These are phyloP conservation scores for Xylaria palmicola DNA, from an alignment of 495 filamentous ascomycete genomes.

Conservation along the genomic window DNA sequence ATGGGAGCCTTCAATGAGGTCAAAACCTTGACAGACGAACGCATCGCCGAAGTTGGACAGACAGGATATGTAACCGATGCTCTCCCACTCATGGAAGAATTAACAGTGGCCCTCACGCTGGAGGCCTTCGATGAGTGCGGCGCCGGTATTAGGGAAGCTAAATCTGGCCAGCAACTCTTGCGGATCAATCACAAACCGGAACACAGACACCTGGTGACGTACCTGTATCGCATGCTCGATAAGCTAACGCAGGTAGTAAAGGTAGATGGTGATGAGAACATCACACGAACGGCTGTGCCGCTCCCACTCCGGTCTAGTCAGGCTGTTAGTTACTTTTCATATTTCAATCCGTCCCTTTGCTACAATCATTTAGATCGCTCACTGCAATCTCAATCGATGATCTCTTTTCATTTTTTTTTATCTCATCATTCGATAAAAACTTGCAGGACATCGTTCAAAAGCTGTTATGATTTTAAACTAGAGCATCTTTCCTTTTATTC, in stretches of 20 bases:
- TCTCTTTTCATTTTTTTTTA: not conserved
- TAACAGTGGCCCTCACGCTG: constrained; percentile 2
- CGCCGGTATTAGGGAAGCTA: constrained; percentile 37
- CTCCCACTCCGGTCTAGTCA: not conserved
- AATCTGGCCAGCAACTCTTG: constrained; percentile 33
- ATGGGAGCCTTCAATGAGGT: constrained; percentile 16
- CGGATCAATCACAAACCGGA: constrained; percentile 39
- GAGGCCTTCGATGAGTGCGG: not conserved
- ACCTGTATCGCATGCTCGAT: constrained; percentile 46
- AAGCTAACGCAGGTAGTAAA: constrained; percentile 43
- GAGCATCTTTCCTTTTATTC: too few species aligned
- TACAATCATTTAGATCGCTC: too few species aligned
- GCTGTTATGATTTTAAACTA: too few species aligned
- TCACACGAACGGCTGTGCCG: not conserved
- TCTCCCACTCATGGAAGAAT: constrained; percentile 12
- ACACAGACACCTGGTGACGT: constrained; percentile 39
- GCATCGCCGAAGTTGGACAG: constrained; percentile 35
- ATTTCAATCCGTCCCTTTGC: too few species aligned
- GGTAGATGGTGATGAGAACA: constrained; percentile 25
- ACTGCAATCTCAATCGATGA: not conserved
- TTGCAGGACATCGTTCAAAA: too few species aligned
- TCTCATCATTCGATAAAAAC: too few species aligned
- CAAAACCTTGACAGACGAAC: constrained; percentile 33
- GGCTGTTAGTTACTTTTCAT: not conserved
- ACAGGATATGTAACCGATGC: constrained; percentile 25